Evolutionary conservation across 306 rosid genomes (phyloP).

Genomic region (Datisca glomerata): DNA sequence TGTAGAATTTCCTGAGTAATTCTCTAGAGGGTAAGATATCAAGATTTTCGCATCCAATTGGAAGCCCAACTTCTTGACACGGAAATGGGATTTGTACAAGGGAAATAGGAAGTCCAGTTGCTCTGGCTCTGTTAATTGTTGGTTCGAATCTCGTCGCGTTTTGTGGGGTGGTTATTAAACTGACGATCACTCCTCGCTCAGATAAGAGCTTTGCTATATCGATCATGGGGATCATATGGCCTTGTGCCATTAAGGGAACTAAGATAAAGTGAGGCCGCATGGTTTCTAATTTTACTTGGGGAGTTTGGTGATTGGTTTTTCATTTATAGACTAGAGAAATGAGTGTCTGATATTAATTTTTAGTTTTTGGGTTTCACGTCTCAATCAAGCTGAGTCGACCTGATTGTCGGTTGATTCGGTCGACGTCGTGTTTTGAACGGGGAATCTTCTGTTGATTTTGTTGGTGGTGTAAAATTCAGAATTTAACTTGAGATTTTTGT

Average conservation of each 20-base stretch:
- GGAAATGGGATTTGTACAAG: slow-evolving; percentile 51
- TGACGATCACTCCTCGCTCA: slow-evolving; percentile 35
- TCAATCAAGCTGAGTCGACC: too few species aligned
- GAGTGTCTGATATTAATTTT: too few species aligned
- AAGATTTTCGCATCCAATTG: slow-evolving; percentile 55
- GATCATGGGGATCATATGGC: slow-evolving; percentile 92
- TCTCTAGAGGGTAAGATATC: slow-evolving; percentile 47
- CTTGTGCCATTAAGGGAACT: slow-evolving; percentile 75
- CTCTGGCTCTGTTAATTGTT: slow-evolving; percentile 24
- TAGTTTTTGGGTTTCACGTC: too few species aligned
- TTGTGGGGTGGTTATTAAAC: slow-evolving; percentile 50
- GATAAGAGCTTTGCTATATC: slow-evolving; percentile 65
- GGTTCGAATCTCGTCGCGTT: slow-evolving; percentile 50
- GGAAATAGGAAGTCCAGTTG: slow-evolving; percentile 24
- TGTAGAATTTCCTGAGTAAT: slow-evolving; percentile 41
- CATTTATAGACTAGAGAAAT: too few species aligned
- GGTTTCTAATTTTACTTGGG: too few species aligned
- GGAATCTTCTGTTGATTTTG: too few species aligned
- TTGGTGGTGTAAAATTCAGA: too few species aligned
- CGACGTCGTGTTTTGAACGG: too few species aligned
- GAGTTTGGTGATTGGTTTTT: too few species aligned
- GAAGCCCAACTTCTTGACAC: slow-evolving; percentile 55
- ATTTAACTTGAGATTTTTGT: too few species aligned
- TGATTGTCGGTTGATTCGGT: too few species aligned
- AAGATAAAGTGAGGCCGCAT: slow-evolving; percentile 53